Percentiles rank a stretch among this genome's conserved stretches.
Conservation (phyloP, 345 rosid genomes). For the Hibiscus tridactylites region DNA sequence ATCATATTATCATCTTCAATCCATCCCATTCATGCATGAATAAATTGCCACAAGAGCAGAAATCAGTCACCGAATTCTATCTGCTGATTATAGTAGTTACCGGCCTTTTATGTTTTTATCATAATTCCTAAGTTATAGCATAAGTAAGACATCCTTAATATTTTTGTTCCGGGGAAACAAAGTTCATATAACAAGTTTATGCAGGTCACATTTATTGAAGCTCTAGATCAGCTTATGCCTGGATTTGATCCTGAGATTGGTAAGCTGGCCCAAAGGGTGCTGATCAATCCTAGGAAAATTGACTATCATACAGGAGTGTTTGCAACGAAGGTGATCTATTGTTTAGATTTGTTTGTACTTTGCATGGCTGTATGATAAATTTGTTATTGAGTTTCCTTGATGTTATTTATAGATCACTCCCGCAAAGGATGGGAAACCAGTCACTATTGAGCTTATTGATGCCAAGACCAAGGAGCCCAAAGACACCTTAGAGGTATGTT, state of each 20-base stretch:
- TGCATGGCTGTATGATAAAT: background rate
- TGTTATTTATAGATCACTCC: slow-evolving; percentile 65
- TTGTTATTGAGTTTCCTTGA: background rate
- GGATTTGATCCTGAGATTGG: slow-evolving; percentile 99
- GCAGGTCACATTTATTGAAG: slow-evolving; percentile 97
- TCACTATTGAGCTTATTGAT: slow-evolving; percentile 86
- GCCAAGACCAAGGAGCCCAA: slow-evolving; percentile 91
- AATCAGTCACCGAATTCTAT: background rate
- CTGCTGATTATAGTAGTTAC: background rate
- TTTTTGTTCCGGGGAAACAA: background rate
- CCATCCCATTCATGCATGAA: background rate
- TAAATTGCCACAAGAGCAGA: background rate
- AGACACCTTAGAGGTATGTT: slow-evolving; percentile 79
- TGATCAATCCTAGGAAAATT: slow-evolving; percentile 86
- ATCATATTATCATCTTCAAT: background rate
- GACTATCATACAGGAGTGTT: slow-evolving; percentile 95
- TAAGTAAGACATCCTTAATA: background rate
- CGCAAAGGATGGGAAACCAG: slow-evolving; percentile 92
- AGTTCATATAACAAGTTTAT: slow-evolving; percentile 9
- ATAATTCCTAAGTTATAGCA: background rate
- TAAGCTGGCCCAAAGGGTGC: slow-evolving; percentile 90
- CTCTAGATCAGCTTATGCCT: slow-evolving; percentile 97
- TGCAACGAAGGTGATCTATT: slow-evolving; percentile 68
- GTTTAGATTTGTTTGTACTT: background rate
- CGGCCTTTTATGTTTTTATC: background rate